Conservation (phyloP, 2,329 filamentous ascomycete species). For the Pestalotiopsis fici region DNA sequence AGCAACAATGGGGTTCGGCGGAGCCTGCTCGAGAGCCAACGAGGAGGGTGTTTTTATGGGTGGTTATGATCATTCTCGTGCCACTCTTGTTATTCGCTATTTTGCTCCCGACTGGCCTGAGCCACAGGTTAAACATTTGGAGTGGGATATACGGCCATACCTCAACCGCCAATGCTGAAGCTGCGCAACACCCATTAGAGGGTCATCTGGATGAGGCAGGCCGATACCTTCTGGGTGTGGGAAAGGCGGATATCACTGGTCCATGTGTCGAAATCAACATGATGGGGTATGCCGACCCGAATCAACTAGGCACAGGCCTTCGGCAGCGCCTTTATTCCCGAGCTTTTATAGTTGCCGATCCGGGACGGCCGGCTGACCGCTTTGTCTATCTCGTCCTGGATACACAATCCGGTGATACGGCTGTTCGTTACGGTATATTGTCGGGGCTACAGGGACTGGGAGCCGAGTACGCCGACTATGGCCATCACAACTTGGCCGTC, state of each 20-base stretch:
- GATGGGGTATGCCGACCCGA: constrained; percentile 88
- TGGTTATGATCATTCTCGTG: constrained; percentile 1
- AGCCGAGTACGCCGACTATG: constrained; percentile 72
- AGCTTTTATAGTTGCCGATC: constrained; percentile 81
- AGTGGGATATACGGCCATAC: background rate
- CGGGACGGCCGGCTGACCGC: constrained; percentile 65
- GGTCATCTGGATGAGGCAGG: constrained; percentile 20
- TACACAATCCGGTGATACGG: constrained; percentile 85
- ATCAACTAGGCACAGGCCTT: constrained; percentile 79
- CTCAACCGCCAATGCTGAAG: background rate
- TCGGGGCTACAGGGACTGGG: constrained; percentile 72
- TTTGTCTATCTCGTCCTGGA: constrained; percentile 90
- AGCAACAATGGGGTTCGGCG: background rate
- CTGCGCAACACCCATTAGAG: background rate
- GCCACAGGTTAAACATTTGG: constrained; percentile 5
- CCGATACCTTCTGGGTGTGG: constrained; percentile 54
- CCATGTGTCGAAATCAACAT: constrained; percentile 89
- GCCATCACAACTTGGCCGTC: constrained; percentile 79
- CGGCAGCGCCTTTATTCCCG: constrained; percentile 87
- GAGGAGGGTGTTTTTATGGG: background rate
- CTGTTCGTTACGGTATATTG: constrained; percentile 83
- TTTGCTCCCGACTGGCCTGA: background rate
- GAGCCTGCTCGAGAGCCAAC: background rate
- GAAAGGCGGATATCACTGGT: constrained; percentile 60
- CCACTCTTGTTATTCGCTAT: constrained; percentile 2